phyloP scores from a whole-genome alignment of 78 protist genomes.

The Dictyostelium capitatum region DNA sequence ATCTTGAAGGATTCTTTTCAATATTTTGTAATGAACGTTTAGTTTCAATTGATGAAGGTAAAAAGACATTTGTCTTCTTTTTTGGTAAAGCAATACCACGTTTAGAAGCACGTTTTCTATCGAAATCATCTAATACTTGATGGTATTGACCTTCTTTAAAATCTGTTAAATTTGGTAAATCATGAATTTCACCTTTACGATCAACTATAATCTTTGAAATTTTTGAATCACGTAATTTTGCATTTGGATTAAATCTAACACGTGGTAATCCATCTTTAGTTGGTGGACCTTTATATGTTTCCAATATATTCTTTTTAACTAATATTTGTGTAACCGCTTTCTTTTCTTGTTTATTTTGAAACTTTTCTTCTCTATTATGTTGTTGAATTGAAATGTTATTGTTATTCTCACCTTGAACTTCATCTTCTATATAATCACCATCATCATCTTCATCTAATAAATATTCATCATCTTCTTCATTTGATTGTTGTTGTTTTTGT shows the following conservation, averaged over 20 bases:
- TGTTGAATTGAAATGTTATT: not conserved
- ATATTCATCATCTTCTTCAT: not conserved
- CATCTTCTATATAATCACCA: not conserved
- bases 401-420: not conserved
- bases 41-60: constrained; percentile 55
- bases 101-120: constrained; percentile 30
- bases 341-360: constrained; percentile 27
- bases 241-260: constrained; percentile 74
- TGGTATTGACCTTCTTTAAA: constrained; percentile 68
- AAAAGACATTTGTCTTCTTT: not conserved
- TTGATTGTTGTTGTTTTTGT: not conserved
- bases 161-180: constrained; percentile 65
- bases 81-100: constrained; percentile 25
- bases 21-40: constrained; percentile 26
- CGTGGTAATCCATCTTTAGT: constrained; percentile 62
- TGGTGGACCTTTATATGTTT: constrained; percentile 21
- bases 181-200: constrained; percentile 64
- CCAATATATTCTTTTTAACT: constrained; percentile 39
- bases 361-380: not conserved
- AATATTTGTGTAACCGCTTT: constrained; percentile 36
- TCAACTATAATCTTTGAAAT: constrained; percentile 49
- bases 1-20: not conserved
- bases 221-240: constrained; percentile 10
- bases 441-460: not conserved
- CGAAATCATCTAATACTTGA: constrained; percentile 33